Percentiles rank a stretch among this genome's conserved stretches.
These are phyloP conservation scores for Coleophoma eucalyptorum DNA, from an alignment of 2,329 filamentous ascomycete species.

Conservation along the genomic window DNA sequence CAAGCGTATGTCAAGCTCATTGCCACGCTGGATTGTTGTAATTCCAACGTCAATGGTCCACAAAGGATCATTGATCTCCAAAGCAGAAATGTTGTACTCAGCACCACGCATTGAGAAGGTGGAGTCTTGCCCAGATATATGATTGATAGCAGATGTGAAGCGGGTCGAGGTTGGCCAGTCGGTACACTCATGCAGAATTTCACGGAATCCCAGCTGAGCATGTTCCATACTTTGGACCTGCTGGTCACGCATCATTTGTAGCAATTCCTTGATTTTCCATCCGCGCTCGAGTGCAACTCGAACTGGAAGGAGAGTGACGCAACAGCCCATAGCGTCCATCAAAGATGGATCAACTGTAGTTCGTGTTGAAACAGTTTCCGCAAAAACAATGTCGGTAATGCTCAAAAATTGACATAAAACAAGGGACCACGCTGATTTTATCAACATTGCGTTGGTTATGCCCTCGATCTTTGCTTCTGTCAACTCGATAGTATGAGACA, in stretches of 20 bases:
- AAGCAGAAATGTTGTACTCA: not conserved
- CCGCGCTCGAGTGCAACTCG: not conserved
- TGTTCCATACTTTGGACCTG: conserved; percentile 1
- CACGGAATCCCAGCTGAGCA: conserved; percentile 1
- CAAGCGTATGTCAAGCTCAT: conserved; percentile 1
- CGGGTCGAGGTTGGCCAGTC: conserved; percentile 3
- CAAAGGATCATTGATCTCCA: not conserved
- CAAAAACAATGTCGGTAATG: conserved; percentile 1
- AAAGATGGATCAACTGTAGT: conserved; percentile 2
- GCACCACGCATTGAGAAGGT: not conserved
- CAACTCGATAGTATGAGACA: not conserved
- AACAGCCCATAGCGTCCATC: conserved; percentile 1
- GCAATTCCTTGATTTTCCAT: not conserved
- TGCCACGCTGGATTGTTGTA: conserved; percentile 1
- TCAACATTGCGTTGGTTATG: conserved; percentile 1
- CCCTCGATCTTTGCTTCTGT: not conserved
- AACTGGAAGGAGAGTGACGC: conserved; percentile 1
- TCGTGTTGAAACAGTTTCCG: conserved; percentile 1
- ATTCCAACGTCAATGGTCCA: conserved; percentile 1
- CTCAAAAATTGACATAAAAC: not conserved
- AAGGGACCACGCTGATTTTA: conserved; percentile 1
- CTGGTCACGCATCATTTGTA: conserved; percentile 2
- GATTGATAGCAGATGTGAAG: conserved; percentile 4
- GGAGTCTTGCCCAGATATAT: conserved; percentile 1
- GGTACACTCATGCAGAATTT: conserved; percentile 3